Percentiles rank a stretch among this genome's conserved stretches.
Evolutionary conservation across 1,284 basidiomycete genomes (phyloP).

Genomic region (Marasmius tenuissimus): DNA sequence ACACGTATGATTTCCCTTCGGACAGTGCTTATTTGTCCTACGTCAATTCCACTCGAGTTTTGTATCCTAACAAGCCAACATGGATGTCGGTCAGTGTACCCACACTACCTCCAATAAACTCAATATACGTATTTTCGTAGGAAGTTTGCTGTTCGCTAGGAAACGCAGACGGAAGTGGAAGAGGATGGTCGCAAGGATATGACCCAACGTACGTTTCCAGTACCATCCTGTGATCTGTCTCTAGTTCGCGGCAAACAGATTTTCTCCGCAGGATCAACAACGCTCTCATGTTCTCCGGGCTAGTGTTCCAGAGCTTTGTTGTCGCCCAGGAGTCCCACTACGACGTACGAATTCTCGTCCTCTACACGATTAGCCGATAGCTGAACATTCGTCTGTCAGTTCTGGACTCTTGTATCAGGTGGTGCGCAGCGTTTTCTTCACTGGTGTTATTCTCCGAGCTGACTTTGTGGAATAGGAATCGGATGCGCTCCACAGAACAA

Average conservation of each 20-base stretch:
- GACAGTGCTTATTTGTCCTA: conserved; percentile 31
- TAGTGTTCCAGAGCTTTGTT: conserved; percentile 38
- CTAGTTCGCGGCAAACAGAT: background rate
- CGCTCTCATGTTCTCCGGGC: conserved; percentile 36
- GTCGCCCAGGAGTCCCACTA: conserved; percentile 35
- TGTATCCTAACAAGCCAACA: conserved; percentile 28
- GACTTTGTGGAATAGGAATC: conserved; percentile 20
- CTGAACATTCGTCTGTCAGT: background rate
- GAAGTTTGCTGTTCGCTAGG: conserved; percentile 38
- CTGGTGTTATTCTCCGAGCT: too few species aligned
- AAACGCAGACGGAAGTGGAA: conserved; percentile 31
- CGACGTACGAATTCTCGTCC: conserved; percentile 25
- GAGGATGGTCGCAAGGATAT: conserved; percentile 31
- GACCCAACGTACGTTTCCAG: conserved; percentile 31
- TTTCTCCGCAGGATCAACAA: conserved; percentile 30
- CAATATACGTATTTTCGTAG: conserved; percentile 13
- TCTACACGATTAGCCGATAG: background rate
- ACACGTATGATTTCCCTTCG: conserved; percentile 38
- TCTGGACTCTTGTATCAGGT: conserved; percentile 10
- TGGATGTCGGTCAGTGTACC: conserved; percentile 35
- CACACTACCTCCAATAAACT: too few species aligned
- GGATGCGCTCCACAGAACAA: conserved; percentile 32
- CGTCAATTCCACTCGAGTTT: conserved; percentile 21
- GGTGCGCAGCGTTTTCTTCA: conserved; percentile 12
- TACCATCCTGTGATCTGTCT: background rate